phyloP scores from a whole-genome alignment of 306 rosid genomes.

The Citrullus amarus region DNA sequence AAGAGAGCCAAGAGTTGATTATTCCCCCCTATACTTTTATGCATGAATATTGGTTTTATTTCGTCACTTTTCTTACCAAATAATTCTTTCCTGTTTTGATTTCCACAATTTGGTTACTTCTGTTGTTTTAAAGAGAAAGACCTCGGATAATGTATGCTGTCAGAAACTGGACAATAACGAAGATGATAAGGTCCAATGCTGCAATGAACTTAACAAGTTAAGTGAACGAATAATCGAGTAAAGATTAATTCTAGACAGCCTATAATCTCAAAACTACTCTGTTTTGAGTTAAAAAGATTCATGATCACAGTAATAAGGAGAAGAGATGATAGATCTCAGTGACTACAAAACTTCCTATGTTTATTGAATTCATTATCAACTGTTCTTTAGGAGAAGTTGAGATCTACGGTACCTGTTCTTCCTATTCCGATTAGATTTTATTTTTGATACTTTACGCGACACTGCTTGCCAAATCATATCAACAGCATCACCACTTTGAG shows the following conservation, averaged over 20 bases:
- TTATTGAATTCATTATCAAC: conserved; percentile 3
- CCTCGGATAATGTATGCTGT: neutral
- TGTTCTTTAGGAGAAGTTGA: conserved; percentile 21
- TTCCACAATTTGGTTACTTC: neutral
- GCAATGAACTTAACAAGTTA: neutral
- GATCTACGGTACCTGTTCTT: conserved; percentile 54
- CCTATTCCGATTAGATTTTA: conserved; percentile 32
- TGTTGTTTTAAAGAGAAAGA: neutral
- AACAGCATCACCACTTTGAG: conserved; percentile 58
- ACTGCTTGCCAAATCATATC: conserved; percentile 81
- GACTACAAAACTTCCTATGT: conserved; percentile 9
- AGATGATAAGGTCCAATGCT: neutral
- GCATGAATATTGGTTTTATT: neutral
- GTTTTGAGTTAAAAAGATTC: neutral
- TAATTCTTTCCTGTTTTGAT: neutral
- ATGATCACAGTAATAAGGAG: neutral
- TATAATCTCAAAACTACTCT: neutral
- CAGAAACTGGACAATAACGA: neutral
- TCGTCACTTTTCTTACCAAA: neutral
- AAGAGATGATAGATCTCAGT: conserved; percentile 3
- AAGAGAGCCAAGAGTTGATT: too few species aligned
- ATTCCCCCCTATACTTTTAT: too few species aligned
- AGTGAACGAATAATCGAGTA: neutral
- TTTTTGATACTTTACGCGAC: conserved; percentile 35
- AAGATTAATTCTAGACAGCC: neutral